Base-by-base conservation (phyloP, 805 yeast genomes). In the Wickerhamomyces pijperi region DNA sequence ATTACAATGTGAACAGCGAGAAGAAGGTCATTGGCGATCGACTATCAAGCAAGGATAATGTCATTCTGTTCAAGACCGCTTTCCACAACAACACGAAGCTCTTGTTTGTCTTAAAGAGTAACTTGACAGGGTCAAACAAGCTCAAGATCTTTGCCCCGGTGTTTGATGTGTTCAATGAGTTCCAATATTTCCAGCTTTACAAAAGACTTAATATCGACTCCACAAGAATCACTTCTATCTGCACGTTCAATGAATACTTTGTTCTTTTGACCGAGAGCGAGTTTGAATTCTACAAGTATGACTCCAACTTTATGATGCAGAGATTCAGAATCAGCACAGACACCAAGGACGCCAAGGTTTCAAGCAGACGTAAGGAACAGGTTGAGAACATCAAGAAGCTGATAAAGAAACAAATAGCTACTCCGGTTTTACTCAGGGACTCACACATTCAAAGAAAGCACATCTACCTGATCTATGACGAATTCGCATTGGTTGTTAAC, bases 231-330 rank as follows among this genome's bases (percentile, higher is more conserved):
- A 42, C 79, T 77, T 3, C 59, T 82, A 16, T 73, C 82, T 0
- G 12, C 14, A 63, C 81, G 3, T 76, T 84, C 59, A 74, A 77
- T 43, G 72, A 75, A 17, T 69, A 83, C 37, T 70, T 83, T 54
- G 75, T 84, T 1, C 71, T 80, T 1, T 82, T 80, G 49, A 70
- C 86, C 0, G 60, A 70, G 15, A 72, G 74, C 48, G 88, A 88
- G 0, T 77, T 80, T 46, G 79, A 82, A 43, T 68, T 81, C 21
- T 63, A 76, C 47, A 71, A 79, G 5, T 63, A 82, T 38, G 78
- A 78, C 42, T 71, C 73, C 34, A 60, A 70, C 17, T 66, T 76
- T 23, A 61, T 61, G 16, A 72, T 79, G 1, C 62, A 77, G 39
- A 25, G 29, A 25, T 25, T 68, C 78, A 2, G 66, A 75, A 3